Base-by-base conservation (phyloP, 2,329 filamentous ascomycete genomes). In the Aspergillus sp. region DNA sequence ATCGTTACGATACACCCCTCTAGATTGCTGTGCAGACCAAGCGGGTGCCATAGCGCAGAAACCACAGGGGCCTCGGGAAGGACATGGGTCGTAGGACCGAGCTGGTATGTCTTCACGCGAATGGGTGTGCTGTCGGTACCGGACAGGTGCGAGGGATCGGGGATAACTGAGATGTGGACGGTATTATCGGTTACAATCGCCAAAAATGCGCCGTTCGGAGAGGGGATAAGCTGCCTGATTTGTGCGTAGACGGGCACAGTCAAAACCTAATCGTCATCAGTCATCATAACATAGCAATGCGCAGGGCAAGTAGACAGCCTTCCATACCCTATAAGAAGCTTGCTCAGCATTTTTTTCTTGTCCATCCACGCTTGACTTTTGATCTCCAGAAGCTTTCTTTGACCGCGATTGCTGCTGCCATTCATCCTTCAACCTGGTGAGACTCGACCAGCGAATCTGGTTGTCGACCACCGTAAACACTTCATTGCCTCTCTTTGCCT, bases 51-150 rank as follows among this genome's bases (percentile, higher is more conserved):
- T 45, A 96, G 58, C 4, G 85, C 86, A 1, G 89, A 88, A 19
- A 84, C 83, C 44, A 98, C 76, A 2, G 88, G 81, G 6, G 89
- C 81, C 52, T 90, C 85, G 37, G 91, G 88, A 39, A 90, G 85
- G 39, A 96, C 89, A 66, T 97, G 91, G 4, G 86, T 90, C 3
- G 89, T 94, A 28, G 90, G 90, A 1, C 91, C 91, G n/a, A 97
- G 76, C 13, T 91, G 91, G 69, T 88, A 94, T 42, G 88, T 88
- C 65, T 88, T 94, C 28, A 90, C 76, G 59, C 87, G 88, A 57
- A 95, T 75, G 5, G 84, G 81, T 7, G 78, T 75, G 37, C 69
- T 73, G 58, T 91, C 88, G 37, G 78, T 74, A 46, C 81, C 78
- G 11, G 81, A 82, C 29, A 96, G 80, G 57, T 90, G 85, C 7